Evolutionary conservation across 208 protist genomes (phyloP), one percentile per base, ranked within the genome.

Genomic region (Sergeia podlipaevii): DNA sequence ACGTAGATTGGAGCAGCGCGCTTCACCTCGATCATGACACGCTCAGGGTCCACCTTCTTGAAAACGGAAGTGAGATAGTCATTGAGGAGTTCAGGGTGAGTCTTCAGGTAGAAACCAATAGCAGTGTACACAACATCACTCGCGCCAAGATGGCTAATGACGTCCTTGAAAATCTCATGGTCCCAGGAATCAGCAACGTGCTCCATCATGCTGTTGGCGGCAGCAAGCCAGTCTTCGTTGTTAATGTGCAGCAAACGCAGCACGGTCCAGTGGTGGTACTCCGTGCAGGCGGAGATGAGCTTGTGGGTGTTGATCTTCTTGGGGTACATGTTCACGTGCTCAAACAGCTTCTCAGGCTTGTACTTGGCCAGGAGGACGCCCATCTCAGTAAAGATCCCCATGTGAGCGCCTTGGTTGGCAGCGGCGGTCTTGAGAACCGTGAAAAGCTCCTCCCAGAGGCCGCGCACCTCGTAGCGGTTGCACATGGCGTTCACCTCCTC

Each of bases 351-450:
- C 58, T 98, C 96, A n/a, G 96, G 96, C 57, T 93, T 92, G 83
- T 99, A 99, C 71, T 99, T 98, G 21, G 96, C 93, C 60, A 99
- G 99, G n/a, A 99, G 66, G 23, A 99, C 84, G 44, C 95, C 98
- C 47, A 99, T 97, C 72, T 98, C 97, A 27, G 99, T 99, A 84
- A 99, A 99, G 74, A 99, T 98, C 53, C 94, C 96, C 80, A 98
- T 97, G 73, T 99, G 98, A 2, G 98, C 97, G 20, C 97, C 87
- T 58, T 99, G 97, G 26, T 95, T 70, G 27, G 68, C 70, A 7
- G 98, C 70, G 41, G 97, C 98, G 30, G 81, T 87, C 66, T 99
- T 98, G 39, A 99, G 70, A 2, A 99, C 80, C 5, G 61, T 41
- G 29, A 99, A 96, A 17, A 99, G 52, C 61, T 99, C 92, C 29